A percentile compares a stretch with the other conserved stretches of the same genome.
Evolutionary conservation across 1,284 basidiomycete genomes (phyloP).

Genomic region (Melanopsichium pennsylvanicum): DNA sequence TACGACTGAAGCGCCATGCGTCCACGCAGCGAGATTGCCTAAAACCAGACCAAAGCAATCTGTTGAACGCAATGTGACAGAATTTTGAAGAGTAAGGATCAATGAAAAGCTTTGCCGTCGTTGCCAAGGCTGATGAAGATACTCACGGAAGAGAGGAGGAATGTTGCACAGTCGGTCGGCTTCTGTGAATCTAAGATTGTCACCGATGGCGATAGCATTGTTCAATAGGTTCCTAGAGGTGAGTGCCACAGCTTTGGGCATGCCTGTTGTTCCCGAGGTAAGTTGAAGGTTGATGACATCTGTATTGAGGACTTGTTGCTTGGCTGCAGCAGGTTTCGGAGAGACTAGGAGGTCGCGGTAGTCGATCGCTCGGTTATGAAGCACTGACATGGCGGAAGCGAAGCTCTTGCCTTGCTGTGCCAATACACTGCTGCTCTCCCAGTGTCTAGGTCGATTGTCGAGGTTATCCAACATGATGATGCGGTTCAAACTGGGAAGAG

Average conservation of each 20-base stretch:
- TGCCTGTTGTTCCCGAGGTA: slow-evolving; percentile 40
- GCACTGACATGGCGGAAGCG: slow-evolving; percentile 30
- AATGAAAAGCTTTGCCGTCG: background rate
- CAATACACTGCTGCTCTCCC: slow-evolving; percentile 50
- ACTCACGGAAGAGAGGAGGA: slow-evolving; percentile 54
- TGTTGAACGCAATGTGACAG: background rate
- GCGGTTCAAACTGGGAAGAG: slow-evolving; percentile 74
- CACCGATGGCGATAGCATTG: slow-evolving; percentile 77
- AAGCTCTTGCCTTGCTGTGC: slow-evolving; percentile 41
- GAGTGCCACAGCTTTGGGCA: slow-evolving; percentile 55
- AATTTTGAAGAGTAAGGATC: too few species aligned
- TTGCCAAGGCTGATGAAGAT: background rate
- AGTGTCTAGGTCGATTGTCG: slow-evolving; percentile 36
- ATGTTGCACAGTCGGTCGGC: slow-evolving; percentile 48
- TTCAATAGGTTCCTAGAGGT: slow-evolving; percentile 76
- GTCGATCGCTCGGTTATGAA: slow-evolving; percentile 36
- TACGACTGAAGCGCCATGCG: slow-evolving; percentile 76
- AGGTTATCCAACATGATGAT: slow-evolving; percentile 77
- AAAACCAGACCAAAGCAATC: slow-evolving; percentile 84
- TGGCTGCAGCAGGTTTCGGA: slow-evolving; percentile 72
- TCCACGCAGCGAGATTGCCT: slow-evolving; percentile 82
- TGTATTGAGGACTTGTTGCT: slow-evolving; percentile 68
- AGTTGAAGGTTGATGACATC: slow-evolving; percentile 77
- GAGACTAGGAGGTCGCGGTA: slow-evolving; percentile 50
- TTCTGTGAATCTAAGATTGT: slow-evolving; percentile 71